Conservation (phyloP, 805 yeast genomes). For the Pichia membranifaciens region DNA sequence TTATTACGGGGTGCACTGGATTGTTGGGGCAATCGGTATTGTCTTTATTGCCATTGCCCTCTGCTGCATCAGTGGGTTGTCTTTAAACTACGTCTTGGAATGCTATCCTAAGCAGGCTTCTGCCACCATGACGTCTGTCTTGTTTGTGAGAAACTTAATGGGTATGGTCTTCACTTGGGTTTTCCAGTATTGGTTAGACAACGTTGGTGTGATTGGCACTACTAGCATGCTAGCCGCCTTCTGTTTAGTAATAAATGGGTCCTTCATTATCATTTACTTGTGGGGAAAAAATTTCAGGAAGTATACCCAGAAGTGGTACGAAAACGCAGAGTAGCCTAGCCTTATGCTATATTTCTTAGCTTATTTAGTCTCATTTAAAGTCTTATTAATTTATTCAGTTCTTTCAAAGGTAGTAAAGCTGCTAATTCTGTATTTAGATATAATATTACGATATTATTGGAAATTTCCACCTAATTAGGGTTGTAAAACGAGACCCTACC, state of each 20-base stretch:
- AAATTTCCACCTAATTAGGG: too few species aligned
- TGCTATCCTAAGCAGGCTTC: conserved; percentile 5
- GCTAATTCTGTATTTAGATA: too few species aligned
- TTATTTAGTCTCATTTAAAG: too few species aligned
- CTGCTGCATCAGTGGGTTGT: background rate
- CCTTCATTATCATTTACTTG: background rate
- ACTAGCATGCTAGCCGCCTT: conserved; percentile 3
- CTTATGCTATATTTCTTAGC: too few species aligned
- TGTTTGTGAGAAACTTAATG: conserved; percentile 4
- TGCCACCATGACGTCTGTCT: background rate
- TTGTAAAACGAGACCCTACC: too few species aligned
- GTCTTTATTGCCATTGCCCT: conserved; percentile 1
- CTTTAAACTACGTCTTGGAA: conserved; percentile 1
- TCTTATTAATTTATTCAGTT: too few species aligned
- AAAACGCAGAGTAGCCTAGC: too few species aligned
- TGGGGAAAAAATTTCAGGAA: conserved; percentile 7
- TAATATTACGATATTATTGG: too few species aligned
- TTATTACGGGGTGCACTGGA: conserved; percentile 2
- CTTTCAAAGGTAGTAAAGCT: too few species aligned
- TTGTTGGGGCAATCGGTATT: conserved; percentile 6
- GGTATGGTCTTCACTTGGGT: conserved; percentile 5
- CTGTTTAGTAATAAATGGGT: background rate
- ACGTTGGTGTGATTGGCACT: conserved; percentile 1
- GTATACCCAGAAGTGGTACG: conserved; percentile 4
- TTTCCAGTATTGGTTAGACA: conserved; percentile 7